Conservation (phyloP, 2,329 filamentous ascomycete genomes). For the Pestalotiopsis sp. region DNA sequence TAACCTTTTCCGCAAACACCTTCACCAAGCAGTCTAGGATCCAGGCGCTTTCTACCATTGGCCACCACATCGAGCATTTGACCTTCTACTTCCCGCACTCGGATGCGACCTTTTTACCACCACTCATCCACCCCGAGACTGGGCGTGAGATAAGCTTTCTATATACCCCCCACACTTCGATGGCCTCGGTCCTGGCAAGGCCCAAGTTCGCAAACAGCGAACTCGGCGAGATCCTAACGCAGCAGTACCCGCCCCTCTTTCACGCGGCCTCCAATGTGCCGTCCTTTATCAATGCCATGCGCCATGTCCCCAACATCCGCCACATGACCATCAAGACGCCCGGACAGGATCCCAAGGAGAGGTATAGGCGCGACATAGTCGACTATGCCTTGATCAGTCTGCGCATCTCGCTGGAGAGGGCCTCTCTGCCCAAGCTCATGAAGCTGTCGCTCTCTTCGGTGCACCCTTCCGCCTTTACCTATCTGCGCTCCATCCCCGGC, state of each 20-base stretch:
- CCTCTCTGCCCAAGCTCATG: constrained; percentile 65
- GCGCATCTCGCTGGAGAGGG: constrained; percentile 79
- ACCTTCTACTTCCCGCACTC: constrained; percentile 79
- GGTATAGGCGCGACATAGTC: constrained; percentile 76
- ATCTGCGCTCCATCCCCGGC: constrained; percentile 74
- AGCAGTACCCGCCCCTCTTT: constrained; percentile 87
- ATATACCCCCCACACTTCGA: constrained; percentile 76
- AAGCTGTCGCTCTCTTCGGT: constrained; percentile 74
- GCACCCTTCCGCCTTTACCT: constrained; percentile 75
- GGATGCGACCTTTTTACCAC: constrained; percentile 78
- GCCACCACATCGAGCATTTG: constrained; percentile 76
- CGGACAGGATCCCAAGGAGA: constrained; percentile 67
- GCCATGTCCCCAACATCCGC: constrained; percentile 67
- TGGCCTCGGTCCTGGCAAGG: constrained; percentile 60
- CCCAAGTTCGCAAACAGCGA: constrained; percentile 81
- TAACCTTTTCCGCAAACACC: constrained; percentile 73
- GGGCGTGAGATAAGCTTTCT: constrained; percentile 80
- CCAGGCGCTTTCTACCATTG: constrained; percentile 75
- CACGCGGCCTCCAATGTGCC: constrained; percentile 87
- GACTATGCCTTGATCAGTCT: constrained; percentile 89
- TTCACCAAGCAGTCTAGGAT: constrained; percentile 76
- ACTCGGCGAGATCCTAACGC: constrained; percentile 78
- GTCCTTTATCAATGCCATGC: constrained; percentile 78
- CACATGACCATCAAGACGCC: constrained; percentile 80
- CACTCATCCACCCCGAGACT: constrained; percentile 77